Conservation (phyloP, 345 rosid species). For the Reutealis trisperma region DNA sequence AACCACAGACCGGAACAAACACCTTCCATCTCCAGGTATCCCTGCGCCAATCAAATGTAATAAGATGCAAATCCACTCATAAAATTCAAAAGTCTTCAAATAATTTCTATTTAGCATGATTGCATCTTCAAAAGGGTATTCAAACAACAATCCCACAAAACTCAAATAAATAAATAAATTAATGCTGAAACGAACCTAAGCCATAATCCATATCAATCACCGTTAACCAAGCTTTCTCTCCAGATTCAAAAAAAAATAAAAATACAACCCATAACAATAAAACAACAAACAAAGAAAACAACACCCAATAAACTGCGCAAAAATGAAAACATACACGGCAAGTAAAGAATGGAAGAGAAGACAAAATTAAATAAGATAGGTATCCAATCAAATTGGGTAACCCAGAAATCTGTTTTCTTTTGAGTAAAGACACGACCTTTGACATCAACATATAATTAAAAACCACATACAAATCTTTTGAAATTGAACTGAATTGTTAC, state of each 20-base stretch:
- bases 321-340: constrained; percentile 14
- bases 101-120: not conserved
- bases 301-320: constrained; percentile 11
- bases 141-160: not conserved
- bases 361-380: constrained; percentile 27
- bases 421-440: not conserved
- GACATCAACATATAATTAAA: not conserved
- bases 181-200: constrained; percentile 27
- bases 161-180: not conserved
- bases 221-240: constrained; percentile 7
- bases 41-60: constrained; percentile 32
- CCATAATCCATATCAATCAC: constrained; percentile 38
- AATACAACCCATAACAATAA: not conserved
- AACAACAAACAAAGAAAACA: not conserved
- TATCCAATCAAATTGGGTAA: not conserved
- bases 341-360: constrained; percentile 35
- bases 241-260: too few species aligned
- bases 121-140: not conserved
- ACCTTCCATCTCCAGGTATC: constrained; percentile 70
- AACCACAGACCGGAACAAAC: constrained; percentile 66
- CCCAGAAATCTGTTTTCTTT: not conserved
- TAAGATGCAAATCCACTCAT: constrained; percentile 5
- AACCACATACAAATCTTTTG: constrained; percentile 31
- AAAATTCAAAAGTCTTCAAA: not conserved
- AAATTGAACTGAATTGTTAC: constrained; percentile 35